Conservation (phyloP, 345 rosid genomes). For the Toxicodendron radicans region DNA sequence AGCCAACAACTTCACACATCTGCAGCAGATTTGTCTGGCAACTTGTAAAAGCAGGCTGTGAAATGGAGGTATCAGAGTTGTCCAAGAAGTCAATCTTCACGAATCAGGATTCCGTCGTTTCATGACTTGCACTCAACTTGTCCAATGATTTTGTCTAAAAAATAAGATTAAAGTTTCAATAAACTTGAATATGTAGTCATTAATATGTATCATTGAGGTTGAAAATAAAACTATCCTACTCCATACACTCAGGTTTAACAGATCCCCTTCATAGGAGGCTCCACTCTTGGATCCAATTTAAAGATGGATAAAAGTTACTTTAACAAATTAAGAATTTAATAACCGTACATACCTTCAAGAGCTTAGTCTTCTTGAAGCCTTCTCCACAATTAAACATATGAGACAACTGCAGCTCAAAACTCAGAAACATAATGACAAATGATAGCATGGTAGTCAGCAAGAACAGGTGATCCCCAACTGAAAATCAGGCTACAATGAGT, state of each 20-base stretch:
- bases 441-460: constrained; percentile 23
- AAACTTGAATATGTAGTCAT: neutral
- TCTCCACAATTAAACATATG: constrained; percentile 14
- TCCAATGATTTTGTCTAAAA: constrained; percentile 18
- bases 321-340: neutral
- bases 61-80: constrained; percentile 22
- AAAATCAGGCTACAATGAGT: constrained; percentile 17
- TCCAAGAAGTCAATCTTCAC: neutral
- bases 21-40: constrained; percentile 3
- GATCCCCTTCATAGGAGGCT: neutral
- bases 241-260: neutral
- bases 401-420: constrained; percentile 36
- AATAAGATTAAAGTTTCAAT: neutral
- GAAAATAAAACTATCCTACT: neutral
- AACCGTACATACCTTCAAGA: constrained; percentile 37
- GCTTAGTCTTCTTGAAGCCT: constrained; percentile 19
- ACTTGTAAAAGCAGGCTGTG: constrained; percentile 19
- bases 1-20: neutral
- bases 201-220: neutral
- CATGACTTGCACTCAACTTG: constrained; percentile 6
- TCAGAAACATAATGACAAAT: constrained; percentile 24
- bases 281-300: neutral
- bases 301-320: neutral
- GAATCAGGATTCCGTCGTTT: constrained; percentile 14
- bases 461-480: constrained; percentile 25